Base-by-base conservation (phyloP, 1,284 basidiomycete genomes). In the Malassezia globosa region DNA sequence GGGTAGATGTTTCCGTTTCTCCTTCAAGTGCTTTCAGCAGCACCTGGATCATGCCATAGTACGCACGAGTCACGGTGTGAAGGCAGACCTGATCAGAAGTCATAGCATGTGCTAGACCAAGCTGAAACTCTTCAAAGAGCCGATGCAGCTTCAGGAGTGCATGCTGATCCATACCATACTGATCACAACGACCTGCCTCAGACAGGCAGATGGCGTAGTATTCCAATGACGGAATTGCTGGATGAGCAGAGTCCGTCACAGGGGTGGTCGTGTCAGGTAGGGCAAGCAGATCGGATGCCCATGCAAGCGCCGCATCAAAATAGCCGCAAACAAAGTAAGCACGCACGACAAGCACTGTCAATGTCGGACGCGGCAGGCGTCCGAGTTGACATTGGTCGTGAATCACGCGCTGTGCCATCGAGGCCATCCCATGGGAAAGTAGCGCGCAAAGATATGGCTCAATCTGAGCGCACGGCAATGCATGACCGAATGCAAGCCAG, bases 111-210 rank as follows among this genome's bases (percentile, higher is more conserved):
- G 49, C 49, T 14, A 46, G 25, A 19, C 29, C 49, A 13, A 51
- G 29, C 2, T 37, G 49, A 14, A 51, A 51, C 34, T 51, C 49
- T 7, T 46, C 43, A 31, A 51, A 46, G 6, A 46, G 18, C 7
- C 24, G 5, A 19, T n/a, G 29, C 8, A 51, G 22, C 6, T 37
- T 19, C 24, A 6, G 18, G 10, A 41, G 43, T 14, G 25, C 35
- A 3, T 5, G 25, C 5, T 11, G 24, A 11, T 34, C 10, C 14
- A 22, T 2, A 7, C 7, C 42, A 16, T 19, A 37, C 7, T 29
- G 40, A 10, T 25, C 24, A 33, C 21, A 25, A 1, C 27, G 25
- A n/a, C 48, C 45, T 5, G 48, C 42, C 16, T 51, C 48, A 18
- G 36, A 46, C 1, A 51, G 19, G 11, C 36, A 34, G n/a, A 24